Evolutionary conservation across 495 filamentous ascomycete species (phyloP).

Genomic region (Neurospora pannonica): DNA sequence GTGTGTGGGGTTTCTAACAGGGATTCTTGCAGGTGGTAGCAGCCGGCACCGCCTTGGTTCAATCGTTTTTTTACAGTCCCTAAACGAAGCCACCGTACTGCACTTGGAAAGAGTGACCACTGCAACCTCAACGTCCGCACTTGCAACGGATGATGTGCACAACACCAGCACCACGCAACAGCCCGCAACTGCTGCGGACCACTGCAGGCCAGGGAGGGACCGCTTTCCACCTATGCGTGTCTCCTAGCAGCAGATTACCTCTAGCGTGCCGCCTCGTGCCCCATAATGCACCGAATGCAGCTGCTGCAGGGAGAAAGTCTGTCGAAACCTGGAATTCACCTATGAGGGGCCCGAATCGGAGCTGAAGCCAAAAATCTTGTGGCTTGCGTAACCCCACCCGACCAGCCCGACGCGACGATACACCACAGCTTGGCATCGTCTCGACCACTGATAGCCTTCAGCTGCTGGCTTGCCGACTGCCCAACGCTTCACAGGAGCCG

Average conservation of each 20-base stretch:
- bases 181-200: background rate
- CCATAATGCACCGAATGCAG: background rate
- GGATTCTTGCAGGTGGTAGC: too few relatives aligned
- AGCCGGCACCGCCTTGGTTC: too few relatives aligned
- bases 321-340: background rate
- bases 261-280: background rate
- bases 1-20: too few relatives aligned
- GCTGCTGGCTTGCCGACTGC: background rate
- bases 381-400: background rate
- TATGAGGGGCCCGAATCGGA: background rate
- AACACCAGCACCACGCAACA: background rate
- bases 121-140: background rate
- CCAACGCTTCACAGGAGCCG: background rate
- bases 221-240: background rate
- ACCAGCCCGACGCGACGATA: background rate
- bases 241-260: background rate
- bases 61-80: too few relatives aligned
- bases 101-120: background rate
- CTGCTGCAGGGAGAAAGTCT: background rate
- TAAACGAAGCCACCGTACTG: too few relatives aligned
- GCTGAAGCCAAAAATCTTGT: background rate
- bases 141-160: background rate
- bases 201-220: background rate
- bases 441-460: background rate
- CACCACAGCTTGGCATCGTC: background rate